These are phyloP conservation scores for Juncus effusus DNA, from an alignment of 176 grass and related monocot species.

Conservation along the genomic window DNA sequence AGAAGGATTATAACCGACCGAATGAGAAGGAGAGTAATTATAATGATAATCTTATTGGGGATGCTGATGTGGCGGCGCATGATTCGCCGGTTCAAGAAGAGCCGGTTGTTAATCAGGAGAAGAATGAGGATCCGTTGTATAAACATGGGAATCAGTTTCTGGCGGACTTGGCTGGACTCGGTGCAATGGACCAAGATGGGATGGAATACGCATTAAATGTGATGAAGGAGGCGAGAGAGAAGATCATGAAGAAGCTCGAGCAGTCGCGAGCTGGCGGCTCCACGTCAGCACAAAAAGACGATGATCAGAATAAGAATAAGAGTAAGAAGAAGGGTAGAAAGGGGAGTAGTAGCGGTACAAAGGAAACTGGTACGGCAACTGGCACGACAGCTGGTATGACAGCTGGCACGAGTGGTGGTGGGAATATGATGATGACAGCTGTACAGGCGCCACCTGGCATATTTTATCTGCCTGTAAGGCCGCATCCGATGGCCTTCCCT, in stretches of 20 bases:
- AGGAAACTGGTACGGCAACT: constrained; percentile 24
- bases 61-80: constrained; percentile 32
- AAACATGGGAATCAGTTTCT: constrained; percentile 73
- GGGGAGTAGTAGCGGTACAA: constrained; percentile 26
- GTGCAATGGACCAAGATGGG: constrained; percentile 65
- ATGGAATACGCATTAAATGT: constrained; percentile 78
- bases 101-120: constrained; percentile 25
- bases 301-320: constrained; percentile 20
- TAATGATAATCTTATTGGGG: background rate
- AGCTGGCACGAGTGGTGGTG: background rate
- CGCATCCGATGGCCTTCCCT: constrained; percentile 57
- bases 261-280: constrained; percentile 55
- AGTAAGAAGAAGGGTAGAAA: constrained; percentile 22
- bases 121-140: constrained; percentile 64
- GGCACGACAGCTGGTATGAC: constrained; percentile 5
- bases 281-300: constrained; percentile 30
- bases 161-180: constrained; percentile 81
- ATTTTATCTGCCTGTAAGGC: constrained; percentile 57
- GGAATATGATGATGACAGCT: constrained; percentile 13
- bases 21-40: constrained; percentile 42
- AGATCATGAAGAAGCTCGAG: constrained; percentile 63
- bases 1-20: constrained; percentile 85
- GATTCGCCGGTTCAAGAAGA: constrained; percentile 22
- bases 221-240: constrained; percentile 89
- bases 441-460: constrained; percentile 42